Evolutionary conservation across 345 rosid genomes (phyloP).

Genomic region (Rhodamnia argentea): DNA sequence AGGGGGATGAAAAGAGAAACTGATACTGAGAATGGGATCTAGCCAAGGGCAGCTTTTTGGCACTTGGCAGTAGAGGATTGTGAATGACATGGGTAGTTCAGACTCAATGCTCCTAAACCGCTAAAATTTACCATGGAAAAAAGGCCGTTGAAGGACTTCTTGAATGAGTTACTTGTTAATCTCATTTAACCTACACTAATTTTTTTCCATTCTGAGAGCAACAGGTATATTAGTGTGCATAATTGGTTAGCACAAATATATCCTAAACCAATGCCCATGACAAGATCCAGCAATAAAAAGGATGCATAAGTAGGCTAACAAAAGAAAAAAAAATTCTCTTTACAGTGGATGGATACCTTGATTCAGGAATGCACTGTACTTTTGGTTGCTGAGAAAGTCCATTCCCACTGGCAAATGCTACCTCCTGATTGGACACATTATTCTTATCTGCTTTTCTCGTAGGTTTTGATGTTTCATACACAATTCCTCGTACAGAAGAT

Average conservation of each 20-base stretch:
- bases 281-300: background rate
- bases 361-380: slow-evolving; percentile 49
- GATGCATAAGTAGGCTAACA: background rate
- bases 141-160: background rate
- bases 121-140: background rate
- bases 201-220: background rate
- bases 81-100: background rate
- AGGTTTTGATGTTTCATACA: slow-evolving; percentile 8
- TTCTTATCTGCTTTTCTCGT: slow-evolving; percentile 25
- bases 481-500: slow-evolving; percentile 22
- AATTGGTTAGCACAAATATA: background rate
- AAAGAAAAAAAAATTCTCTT: background rate
- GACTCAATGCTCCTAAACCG: background rate
- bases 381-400: slow-evolving; percentile 31
- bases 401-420: slow-evolving; percentile 42
- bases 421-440: slow-evolving; percentile 47
- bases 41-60: background rate
- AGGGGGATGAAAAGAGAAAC: background rate
- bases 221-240: background rate
- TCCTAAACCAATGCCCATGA: background rate
- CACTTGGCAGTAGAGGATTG: background rate
- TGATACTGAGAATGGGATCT: background rate
- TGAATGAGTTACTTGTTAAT: background rate
- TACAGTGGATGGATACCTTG: slow-evolving; percentile 37
- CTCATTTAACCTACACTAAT: background rate